Evolutionary conservation across 1,284 basidiomycete genomes (phyloP).

Genomic region (Trichosporon coremiiforme): DNA sequence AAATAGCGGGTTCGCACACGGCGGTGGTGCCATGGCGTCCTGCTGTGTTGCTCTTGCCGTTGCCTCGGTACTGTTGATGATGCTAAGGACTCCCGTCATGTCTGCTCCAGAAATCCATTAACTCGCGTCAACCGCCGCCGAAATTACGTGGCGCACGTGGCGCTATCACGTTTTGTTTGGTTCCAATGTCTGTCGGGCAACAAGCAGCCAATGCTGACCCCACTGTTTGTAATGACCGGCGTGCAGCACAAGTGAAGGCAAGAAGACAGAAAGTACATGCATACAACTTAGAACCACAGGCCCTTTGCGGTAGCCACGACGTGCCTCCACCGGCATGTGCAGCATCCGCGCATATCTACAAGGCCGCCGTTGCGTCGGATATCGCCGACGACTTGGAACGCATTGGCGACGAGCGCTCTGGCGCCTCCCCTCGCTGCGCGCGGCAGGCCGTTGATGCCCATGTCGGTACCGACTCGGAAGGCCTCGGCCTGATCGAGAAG

Average conservation of each 20-base stretch:
- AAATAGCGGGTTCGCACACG: constrained; percentile 55
- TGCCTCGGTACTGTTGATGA: background rate
- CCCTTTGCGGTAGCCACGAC: constrained; percentile 8
- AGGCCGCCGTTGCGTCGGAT: constrained; percentile 9
- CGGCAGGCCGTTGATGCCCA: constrained; percentile 50
- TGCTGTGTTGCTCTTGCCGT: background rate
- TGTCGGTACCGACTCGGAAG: constrained; percentile 36
- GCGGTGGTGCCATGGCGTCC: constrained; percentile 27
- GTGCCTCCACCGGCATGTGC: background rate
- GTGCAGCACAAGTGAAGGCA: too few relatives aligned
- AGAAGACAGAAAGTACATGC: background rate
- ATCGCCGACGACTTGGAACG: constrained; percentile 6
- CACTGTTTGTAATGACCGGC: too few relatives aligned
- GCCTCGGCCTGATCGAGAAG: constrained; percentile 38
- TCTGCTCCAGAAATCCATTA: background rate
- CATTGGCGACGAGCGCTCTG: constrained; percentile 48
- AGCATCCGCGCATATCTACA: constrained; percentile 14
- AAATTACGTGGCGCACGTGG: constrained; percentile 15
- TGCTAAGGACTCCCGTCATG: background rate
- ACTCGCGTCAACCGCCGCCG: constrained; percentile 3
- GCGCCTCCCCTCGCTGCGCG: constrained; percentile 48
- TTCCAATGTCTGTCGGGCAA: background rate
- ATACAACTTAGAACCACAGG: constrained; percentile 10
- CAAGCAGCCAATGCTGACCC: too few relatives aligned
- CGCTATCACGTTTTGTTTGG: background rate